Base-by-base conservation (phyloP, 192 early-diverging fungal genomes). In the Mortierella alpina region DNA sequence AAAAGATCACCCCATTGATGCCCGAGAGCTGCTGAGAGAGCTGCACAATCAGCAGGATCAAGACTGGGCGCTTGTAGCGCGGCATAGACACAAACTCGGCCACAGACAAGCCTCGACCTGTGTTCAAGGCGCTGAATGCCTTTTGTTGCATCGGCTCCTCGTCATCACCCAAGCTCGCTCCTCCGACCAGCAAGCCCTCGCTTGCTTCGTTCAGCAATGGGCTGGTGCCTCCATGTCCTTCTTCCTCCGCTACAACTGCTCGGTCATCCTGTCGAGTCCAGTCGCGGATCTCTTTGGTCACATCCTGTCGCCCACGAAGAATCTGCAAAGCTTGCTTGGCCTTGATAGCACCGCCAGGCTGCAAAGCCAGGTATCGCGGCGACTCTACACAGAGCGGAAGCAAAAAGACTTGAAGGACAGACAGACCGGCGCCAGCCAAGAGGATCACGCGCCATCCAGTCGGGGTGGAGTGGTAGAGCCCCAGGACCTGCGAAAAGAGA, bases 1-100 rank as follows among this genome's bases (percentile, higher is more conserved):
- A 97, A 78, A 90, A 96, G 63, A 95, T 92, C 11, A 96, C 94
- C 11, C 92, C 93, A 78, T 96, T 97, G 76, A 95, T 95, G 23
- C 96, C 96, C 47, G 92, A 93, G 70, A 95, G 91, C 82, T 97
- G 96, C 80, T 97, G 96, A 0, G 91, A 80, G 6, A 95, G 57
- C 77, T 95, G 95, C 7, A 96, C 60, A 17, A 93, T 84, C 4
- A 95, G 51, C 6, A 90, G 88, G 54, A 91, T 82, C 40, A 89
- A 73, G 7, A 95, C 86, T 0, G 93, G 90, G 17, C 86, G 87
- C 31, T 91, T 88, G 59, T 91, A 93, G 6, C 88, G 80, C 1
- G 80, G 56, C 14, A 71, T 75, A 5, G 67, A 72, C 17, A 90
- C 45, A 65, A 90, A 88, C 62, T 79, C 65, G 20, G n/a, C 51